Conservation (phyloP, 2,329 filamentous ascomycete species). For the Diaporthe citrichinensis region DNA sequence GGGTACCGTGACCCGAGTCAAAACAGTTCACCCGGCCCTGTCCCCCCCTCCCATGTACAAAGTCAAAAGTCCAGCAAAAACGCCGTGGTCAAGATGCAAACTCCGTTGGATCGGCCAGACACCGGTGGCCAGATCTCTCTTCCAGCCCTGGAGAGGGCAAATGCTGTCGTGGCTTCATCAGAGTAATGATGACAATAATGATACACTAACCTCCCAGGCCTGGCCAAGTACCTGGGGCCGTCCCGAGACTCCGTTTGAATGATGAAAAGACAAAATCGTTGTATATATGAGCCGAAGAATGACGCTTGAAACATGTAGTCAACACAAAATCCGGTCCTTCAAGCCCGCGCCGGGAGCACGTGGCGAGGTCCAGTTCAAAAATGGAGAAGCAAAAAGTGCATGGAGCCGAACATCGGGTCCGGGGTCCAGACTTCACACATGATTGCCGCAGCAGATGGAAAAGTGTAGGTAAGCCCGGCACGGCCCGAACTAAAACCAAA, state of each 20-base stretch:
- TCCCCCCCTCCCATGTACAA: background rate
- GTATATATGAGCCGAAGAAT: constrained; percentile 9
- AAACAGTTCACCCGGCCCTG: background rate
- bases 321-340: background rate
- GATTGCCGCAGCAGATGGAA: background rate
- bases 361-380: background rate
- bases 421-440: constrained; percentile 10
- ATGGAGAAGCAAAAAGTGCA: constrained; percentile 9
- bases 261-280: constrained; percentile 10
- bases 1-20: background rate
- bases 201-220: background rate
- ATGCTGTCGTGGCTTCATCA: constrained; percentile 37
- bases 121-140: constrained; percentile 8
- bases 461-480: background rate
- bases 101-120: constrained; percentile 25
- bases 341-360: background rate
- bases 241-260: constrained; percentile 3
- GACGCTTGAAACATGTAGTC: background rate
- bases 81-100: constrained; percentile 21
- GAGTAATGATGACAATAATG: constrained; percentile 20
- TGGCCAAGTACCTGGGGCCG: background rate
- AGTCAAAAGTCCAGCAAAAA: background rate
- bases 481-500: constrained; percentile 16
- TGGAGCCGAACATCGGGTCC: background rate
- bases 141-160: constrained; percentile 10